A percentile compares a stretch with the other conserved stretches of the same genome.
Conservation (phyloP, 345 rosid genomes). For the Carallia brachiata region DNA sequence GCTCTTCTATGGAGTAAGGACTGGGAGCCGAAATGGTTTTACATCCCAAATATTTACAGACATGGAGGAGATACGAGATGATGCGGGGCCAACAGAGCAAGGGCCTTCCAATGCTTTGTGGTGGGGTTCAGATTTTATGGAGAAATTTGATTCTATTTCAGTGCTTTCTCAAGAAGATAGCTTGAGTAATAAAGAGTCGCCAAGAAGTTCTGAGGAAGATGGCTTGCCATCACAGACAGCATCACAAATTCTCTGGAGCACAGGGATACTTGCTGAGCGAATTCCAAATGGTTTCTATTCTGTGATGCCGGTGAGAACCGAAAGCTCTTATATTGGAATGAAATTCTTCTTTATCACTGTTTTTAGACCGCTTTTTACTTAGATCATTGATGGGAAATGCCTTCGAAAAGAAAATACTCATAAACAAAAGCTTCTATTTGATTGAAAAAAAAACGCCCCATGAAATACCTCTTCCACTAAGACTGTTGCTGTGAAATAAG, state of each 20-base stretch:
- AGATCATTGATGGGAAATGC: too few relatives aligned
- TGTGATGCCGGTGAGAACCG: slow-evolving; percentile 59
- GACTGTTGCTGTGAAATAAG: too few relatives aligned
- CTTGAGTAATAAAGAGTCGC: slow-evolving; percentile 54
- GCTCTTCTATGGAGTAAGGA: slow-evolving; percentile 59
- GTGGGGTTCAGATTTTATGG: slow-evolving; percentile 60
- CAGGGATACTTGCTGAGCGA: slow-evolving; percentile 72
- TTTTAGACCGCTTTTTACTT: too few relatives aligned
- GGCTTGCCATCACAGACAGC: slow-evolving; percentile 61
- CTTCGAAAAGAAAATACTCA: too few relatives aligned
- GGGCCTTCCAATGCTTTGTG: slow-evolving; percentile 65
- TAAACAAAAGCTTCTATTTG: too few relatives aligned
- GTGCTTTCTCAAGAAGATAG: slow-evolving; percentile 68
- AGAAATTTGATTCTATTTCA: slow-evolving; percentile 67
- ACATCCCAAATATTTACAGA: slow-evolving; percentile 47
- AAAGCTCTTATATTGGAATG: background rate
- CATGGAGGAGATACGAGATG: slow-evolving; percentile 85
- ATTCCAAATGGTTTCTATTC: slow-evolving; percentile 94
- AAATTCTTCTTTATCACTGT: too few relatives aligned
- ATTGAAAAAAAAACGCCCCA: too few relatives aligned
- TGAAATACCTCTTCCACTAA: too few relatives aligned
- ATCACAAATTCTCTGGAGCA: slow-evolving; percentile 88
- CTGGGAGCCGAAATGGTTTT: slow-evolving; percentile 59
- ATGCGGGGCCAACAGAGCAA: slow-evolving; percentile 61
- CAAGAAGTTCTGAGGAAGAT: slow-evolving; percentile 61